Evolutionary conservation across 495 filamentous ascomycete genomes (phyloP), one percentile per base, ranked within the genome.

Genomic region (Aeminium ludgeri): DNA sequence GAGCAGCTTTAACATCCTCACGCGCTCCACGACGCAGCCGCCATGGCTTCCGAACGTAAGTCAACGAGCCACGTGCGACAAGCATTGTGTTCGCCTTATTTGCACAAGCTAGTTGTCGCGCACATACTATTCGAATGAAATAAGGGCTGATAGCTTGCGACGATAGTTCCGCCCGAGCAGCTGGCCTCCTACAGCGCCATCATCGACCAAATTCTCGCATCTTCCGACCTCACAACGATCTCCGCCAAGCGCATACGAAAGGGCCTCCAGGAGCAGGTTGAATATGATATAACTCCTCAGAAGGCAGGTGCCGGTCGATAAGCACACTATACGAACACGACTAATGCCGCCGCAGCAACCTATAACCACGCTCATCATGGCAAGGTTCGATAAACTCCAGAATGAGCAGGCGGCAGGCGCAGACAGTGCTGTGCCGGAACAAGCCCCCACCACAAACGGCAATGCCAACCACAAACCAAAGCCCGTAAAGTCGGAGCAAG

Each of bases 231-330:
- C 32, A 72, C 79, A 41, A 93, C 85, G 27, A 79, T 97, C 44
- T 91, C 89, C 19, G 80, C 84, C 48, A 96, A 96, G 64, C 74
- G 78, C 56, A 83, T 96, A 52, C 81, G 89, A 46, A 81, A 84
- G 59, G 81, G 78, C 19, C 69, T 97, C 5, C 78, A 87, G 59
- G 73, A 71, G 44, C 69, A 65, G 30, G 68, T 86, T 30, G 72
- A 78, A 42, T 74, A 84, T 65, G 86, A 97, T 60, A 70, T 95
- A 55, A 79, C 76, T 40, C 67, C 73, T 16, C 75, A 92, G 57
- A 97, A 95, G 74, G 89, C 86, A 45, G 30, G 69, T 30, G n/a
- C n/a, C 28, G n/a, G 8, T n/a, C 7, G 28, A 7, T 30, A 30
- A 8, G 28, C 8, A 8, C 8, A 30, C n/a, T n/a, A 30, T 30